Evolutionary conservation across 2,329 filamentous ascomycete genomes (phyloP).

Genomic region (Phialophora macrospora): DNA sequence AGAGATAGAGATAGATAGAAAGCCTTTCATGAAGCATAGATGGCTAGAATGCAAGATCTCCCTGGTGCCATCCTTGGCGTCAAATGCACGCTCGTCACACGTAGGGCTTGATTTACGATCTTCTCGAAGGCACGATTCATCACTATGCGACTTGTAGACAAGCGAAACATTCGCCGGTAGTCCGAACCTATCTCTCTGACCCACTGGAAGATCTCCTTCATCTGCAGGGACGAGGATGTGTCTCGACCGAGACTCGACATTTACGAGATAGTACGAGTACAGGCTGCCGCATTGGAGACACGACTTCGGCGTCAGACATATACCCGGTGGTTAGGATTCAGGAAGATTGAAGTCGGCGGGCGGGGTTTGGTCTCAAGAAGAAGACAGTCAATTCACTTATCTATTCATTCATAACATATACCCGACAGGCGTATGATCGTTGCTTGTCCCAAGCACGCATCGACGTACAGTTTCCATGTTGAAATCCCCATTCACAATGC

Average conservation of each 20-base stretch:
- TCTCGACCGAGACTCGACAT: not conserved
- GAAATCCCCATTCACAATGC: conserved; percentile 21
- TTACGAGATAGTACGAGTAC: too few species aligned
- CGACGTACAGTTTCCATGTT: too few species aligned
- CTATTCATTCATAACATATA: too few species aligned
- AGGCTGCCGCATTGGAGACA: too few species aligned
- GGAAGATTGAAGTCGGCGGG: too few species aligned
- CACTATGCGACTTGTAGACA: not conserved
- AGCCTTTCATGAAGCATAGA: not conserved
- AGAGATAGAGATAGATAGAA: not conserved
- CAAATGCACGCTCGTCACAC: not conserved
- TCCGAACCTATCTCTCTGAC: too few species aligned
- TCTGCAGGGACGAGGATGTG: not conserved
- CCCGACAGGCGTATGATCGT: not conserved
- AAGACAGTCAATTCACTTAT: too few species aligned
- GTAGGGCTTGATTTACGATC: not conserved
- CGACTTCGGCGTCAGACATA: not conserved
- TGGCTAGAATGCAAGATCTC: not conserved
- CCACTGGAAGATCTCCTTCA: not conserved
- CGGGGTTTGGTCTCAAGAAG: too few species aligned
- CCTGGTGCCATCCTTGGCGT: not conserved
- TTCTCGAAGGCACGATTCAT: not conserved
- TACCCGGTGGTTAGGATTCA: not conserved
- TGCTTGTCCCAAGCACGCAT: not conserved
- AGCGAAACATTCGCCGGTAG: not conserved